Evolutionary conservation across 306 rosid species (phyloP).

Genomic region (Rosa persica): DNA sequence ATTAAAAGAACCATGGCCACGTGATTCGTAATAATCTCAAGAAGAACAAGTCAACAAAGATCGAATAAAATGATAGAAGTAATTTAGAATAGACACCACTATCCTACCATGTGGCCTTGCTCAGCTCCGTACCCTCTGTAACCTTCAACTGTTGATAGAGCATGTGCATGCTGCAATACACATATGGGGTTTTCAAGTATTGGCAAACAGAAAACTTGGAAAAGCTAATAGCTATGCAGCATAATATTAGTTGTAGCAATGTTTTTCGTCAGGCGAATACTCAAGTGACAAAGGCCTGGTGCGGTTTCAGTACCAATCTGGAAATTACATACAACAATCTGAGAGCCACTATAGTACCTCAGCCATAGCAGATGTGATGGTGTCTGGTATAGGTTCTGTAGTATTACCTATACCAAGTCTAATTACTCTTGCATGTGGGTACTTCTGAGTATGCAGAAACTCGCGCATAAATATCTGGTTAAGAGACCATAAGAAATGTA

Average conservation of each 20-base stretch:
- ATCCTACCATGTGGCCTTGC: conserved; percentile 60
- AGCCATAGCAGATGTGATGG: conserved; percentile 60
- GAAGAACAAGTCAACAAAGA: not conserved
- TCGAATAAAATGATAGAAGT: not conserved
- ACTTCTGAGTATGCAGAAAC: conserved; percentile 32
- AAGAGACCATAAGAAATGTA: not conserved
- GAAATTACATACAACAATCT: not conserved
- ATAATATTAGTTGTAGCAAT: too few relatives aligned
- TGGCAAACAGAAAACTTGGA: not conserved
- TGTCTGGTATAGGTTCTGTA: conserved; percentile 60
- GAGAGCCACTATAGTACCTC: conserved; percentile 41
- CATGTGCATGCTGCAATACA: conserved; percentile 42
- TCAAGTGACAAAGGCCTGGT: not conserved
- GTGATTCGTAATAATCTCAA: not conserved
- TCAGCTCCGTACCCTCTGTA: conserved; percentile 71
- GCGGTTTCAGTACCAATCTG: not conserved
- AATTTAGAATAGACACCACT: not conserved
- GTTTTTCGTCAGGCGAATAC: too few relatives aligned
- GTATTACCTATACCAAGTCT: conserved; percentile 72
- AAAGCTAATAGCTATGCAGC: not conserved
- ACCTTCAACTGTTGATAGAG: conserved; percentile 53
- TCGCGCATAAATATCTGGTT: conserved; percentile 49
- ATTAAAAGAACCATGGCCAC: not conserved
- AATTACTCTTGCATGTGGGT: conserved; percentile 48
- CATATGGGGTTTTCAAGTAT: not conserved